Conservation (phyloP, 2,329 filamentous ascomycete species). For the Diaporthe sp. region DNA sequence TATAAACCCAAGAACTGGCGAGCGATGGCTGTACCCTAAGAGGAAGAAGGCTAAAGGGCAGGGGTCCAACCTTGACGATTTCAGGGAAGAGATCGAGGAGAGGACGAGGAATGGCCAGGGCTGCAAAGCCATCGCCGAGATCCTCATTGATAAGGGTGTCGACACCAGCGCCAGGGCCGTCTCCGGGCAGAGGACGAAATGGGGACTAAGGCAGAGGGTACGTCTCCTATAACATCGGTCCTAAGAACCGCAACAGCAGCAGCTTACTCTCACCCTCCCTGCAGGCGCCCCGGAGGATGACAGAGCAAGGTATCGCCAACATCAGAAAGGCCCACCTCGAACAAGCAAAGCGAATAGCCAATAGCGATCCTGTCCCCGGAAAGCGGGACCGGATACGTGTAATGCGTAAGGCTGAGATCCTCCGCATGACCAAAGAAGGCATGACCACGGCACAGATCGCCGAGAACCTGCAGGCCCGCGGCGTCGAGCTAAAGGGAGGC, state of each 20-base stretch:
- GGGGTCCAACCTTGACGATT: constrained; percentile 32
- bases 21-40: constrained; percentile 35
- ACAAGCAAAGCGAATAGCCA: constrained; percentile 19
- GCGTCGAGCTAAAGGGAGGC: constrained; percentile 23
- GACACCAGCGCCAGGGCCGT: constrained; percentile 35
- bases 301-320: constrained; percentile 35
- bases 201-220: constrained; percentile 33
- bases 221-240: not conserved
- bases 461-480: constrained; percentile 31
- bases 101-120: constrained; percentile 34
- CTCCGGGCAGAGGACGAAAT: constrained; percentile 32
- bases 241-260: not conserved
- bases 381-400: constrained; percentile 28
- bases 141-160: constrained; percentile 29
- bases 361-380: constrained; percentile 24
- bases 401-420: constrained; percentile 37
- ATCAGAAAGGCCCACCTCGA: constrained; percentile 36
- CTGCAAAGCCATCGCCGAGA: constrained; percentile 30
- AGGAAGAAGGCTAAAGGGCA: not conserved
- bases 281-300: constrained; percentile 30
- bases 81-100: constrained; percentile 32
- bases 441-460: constrained; percentile 28
- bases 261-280: too few species aligned
- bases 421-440: constrained; percentile 35
- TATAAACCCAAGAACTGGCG: constrained; percentile 26